phyloP scores from a whole-genome alignment of 768 basidiomycete species.

The Boletus vinaceobasis region DNA sequence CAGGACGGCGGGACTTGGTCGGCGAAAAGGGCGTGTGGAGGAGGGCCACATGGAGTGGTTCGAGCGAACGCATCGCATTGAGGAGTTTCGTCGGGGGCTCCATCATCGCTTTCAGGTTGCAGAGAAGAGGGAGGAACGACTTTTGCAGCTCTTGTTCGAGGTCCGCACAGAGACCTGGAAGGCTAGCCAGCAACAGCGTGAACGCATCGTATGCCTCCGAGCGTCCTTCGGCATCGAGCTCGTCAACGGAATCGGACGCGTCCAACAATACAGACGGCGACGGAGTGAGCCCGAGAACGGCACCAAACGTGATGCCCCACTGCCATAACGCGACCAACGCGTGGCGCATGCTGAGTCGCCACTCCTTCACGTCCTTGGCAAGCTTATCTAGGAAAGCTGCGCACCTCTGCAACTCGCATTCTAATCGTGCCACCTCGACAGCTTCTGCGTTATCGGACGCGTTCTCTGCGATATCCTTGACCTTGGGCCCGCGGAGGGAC shows the following conservation, averaged over 20 bases:
- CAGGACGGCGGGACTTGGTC: slow-evolving; percentile 56
- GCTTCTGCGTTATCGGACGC: slow-evolving; percentile 40
- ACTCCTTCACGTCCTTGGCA: slow-evolving; percentile 59
- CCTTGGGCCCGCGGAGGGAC: slow-evolving; percentile 38
- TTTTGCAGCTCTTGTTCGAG: slow-evolving; percentile 54
- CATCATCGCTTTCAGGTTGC: slow-evolving; percentile 55
- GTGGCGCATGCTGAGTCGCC: slow-evolving; percentile 52
- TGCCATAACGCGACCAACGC: slow-evolving; percentile 47
- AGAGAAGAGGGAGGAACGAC: slow-evolving; percentile 54
- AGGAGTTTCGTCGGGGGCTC: slow-evolving; percentile 63
- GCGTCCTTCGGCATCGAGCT: slow-evolving; percentile 24
- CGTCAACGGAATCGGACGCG: slow-evolving; percentile 1
- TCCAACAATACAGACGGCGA: slow-evolving; percentile 29
- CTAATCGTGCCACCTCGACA: slow-evolving; percentile 50
- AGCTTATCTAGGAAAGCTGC: slow-evolving; percentile 60
- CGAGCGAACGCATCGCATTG: slow-evolving; percentile 68
- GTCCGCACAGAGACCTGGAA: slow-evolving; percentile 50
- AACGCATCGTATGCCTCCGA: slow-evolving; percentile 74
- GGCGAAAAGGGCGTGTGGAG: slow-evolving; percentile 59
- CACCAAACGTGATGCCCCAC: slow-evolving; percentile 67
- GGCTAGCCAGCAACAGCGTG: slow-evolving; percentile 51
- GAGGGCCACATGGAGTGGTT: slow-evolving; percentile 67
- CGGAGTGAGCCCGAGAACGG: slow-evolving; percentile 58
- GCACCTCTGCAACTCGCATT: slow-evolving; percentile 53
- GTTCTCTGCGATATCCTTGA: slow-evolving; percentile 30